Base-by-base conservation (phyloP, 495 filamentous ascomycete species). In the Penicillium bovifimosum region DNA sequence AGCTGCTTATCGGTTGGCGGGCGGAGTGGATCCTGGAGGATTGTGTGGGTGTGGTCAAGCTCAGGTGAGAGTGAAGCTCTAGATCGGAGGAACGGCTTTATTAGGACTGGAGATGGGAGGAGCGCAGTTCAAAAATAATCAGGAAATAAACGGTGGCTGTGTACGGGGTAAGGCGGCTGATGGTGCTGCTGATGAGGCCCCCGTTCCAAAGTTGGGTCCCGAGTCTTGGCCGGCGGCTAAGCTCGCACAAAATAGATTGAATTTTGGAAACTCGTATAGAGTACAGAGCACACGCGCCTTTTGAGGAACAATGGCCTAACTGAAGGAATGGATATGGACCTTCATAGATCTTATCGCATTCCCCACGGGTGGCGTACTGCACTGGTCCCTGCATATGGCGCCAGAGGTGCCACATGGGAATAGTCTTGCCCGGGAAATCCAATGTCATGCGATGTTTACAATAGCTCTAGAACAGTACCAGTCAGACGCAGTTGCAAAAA, bases 371-470 rank as follows among this genome's bases (percentile, higher is more conserved):
- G 50, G 54, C 55, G 29, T 47, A 16, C 56, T 43, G 42, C 47
- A 39, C 47, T 44, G 34, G 56, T 35, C 56, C 52, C 41, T 55
- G 56, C 56, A 45, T 45, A 38, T 40, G 24, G 38, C 46, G 13
- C 41, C 14, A 28, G 11, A 16, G 24, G n/a, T 34, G 53, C 51
- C 45, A 35, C 34, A 42, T 35, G 31, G 34, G 35, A 32, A 17
- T 8, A 36, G 2, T 6, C 18, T 17, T 34, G 6, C 11, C 6
- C 11, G 13, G n/a, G 17, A 2, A 18, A 26, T 41, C 52, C 27
- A 28, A 41, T 28, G 20, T 31, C 40, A n/a, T 36, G n/a, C 38
- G 50, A 38, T 45, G 38, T 33, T 50, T 41, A 33, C 44, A 28
- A 24, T 45, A 28, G 16, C 27, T 45, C 16, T 24, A 33, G 8